Conservation (phyloP, 768 basidiomycete species). For the Psilocybe cubensis region DNA sequence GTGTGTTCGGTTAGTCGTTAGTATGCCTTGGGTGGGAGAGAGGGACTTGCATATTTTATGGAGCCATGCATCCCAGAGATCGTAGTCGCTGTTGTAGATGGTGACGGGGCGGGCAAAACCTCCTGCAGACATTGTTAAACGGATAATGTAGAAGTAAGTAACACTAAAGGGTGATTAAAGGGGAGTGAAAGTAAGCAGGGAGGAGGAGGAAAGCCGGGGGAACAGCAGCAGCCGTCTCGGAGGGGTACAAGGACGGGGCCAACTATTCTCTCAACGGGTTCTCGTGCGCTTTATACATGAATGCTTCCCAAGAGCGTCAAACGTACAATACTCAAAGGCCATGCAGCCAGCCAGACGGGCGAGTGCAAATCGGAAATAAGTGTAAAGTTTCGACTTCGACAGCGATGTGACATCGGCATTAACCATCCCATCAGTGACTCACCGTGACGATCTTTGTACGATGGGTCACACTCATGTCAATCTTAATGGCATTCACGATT, state of each 20-base stretch:
- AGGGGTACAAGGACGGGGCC: constrained; percentile 29
- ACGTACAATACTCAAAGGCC: background rate
- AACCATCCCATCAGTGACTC: constrained; percentile 15
- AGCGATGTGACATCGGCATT: constrained; percentile 18
- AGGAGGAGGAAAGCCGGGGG: constrained; percentile 19
- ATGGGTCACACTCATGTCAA: no score
- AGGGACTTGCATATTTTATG: constrained; percentile 66
- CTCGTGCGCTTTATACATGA: constrained; percentile 24
- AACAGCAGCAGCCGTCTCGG: constrained; percentile 22
- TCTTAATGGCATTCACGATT: no score
- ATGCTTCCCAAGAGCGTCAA: constrained; percentile 18
- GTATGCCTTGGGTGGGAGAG: background rate
- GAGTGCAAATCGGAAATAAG: no score
- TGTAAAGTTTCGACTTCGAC: no score
- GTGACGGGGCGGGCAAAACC: no score
- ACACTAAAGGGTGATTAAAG: constrained; percentile 13
- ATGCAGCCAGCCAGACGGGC: no score
- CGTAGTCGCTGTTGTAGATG: constrained; percentile 68
- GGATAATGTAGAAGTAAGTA: background rate
- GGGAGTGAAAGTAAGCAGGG: constrained; percentile 16
- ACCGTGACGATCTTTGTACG: background rate
- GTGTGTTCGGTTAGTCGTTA: background rate
- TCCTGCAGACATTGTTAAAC: constrained; percentile 26
- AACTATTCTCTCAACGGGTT: constrained; percentile 17
- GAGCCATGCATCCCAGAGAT: constrained; percentile 77